Percentiles rank a stretch among this genome's conserved stretches.
phyloP scores from a whole-genome alignment of 2,329 filamentous ascomycete species.

The Eurotiales sp. region DNA sequence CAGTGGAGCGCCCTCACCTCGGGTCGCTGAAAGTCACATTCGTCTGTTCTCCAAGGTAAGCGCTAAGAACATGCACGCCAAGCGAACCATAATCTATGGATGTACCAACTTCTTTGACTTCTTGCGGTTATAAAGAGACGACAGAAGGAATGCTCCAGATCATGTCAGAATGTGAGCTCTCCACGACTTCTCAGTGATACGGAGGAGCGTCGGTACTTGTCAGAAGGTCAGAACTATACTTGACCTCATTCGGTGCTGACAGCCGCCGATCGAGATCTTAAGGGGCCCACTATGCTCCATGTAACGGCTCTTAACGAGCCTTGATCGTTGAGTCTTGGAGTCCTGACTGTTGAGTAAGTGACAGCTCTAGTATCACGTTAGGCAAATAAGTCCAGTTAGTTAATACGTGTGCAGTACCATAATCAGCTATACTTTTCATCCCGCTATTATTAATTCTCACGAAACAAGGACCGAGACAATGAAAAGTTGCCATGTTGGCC shows the following conservation, averaged over 20 bases:
- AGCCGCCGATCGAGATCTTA: slow-evolving; percentile 13
- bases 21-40: neutral
- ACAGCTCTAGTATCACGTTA: too few relatives aligned
- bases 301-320: slow-evolving; percentile 12
- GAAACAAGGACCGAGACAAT: neutral
- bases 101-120: neutral
- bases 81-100: neutral
- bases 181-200: neutral
- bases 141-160: neutral
- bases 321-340: too few relatives aligned
- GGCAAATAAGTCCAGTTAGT: too few relatives aligned
- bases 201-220: slow-evolving; percentile 2
- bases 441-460: neutral
- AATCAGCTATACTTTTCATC: too few relatives aligned
- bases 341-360: too few relatives aligned
- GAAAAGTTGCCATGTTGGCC: neutral
- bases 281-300: slow-evolving; percentile 3
- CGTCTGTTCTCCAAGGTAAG: neutral
- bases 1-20: neutral
- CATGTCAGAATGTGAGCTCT: slow-evolving; percentile 2
- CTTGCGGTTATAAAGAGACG: neutral
- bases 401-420: too few relatives aligned
- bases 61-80: neutral
- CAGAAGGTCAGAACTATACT: neutral
- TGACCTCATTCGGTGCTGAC: slow-evolving; percentile 9